Evolutionary conservation across 306 rosid species (phyloP).

Genomic region (Vigna hirtella): DNA sequence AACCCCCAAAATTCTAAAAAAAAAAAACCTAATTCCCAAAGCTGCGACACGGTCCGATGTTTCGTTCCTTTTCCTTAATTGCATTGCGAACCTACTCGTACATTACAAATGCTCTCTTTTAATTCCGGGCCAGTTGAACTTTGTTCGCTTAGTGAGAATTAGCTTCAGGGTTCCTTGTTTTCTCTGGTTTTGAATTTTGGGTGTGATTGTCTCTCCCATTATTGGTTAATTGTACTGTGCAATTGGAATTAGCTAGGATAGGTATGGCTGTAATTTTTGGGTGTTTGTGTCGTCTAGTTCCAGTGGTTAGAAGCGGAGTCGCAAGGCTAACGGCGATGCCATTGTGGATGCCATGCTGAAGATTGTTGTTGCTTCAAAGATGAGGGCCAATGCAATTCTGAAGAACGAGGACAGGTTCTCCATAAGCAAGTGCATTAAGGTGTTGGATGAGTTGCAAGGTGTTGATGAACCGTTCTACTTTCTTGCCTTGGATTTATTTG

Average conservation of each 20-base stretch:
- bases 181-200: not conserved
- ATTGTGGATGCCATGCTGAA: conserved; percentile 82
- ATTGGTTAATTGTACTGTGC: conserved; percentile 16
- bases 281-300: conserved; percentile 62
- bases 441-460: conserved; percentile 76
- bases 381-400: conserved; percentile 75
- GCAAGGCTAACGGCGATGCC: conserved; percentile 80
- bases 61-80: conserved; percentile 1
- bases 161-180: conserved; percentile 16
- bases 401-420: conserved; percentile 82
- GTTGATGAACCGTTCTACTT: conserved; percentile 71
- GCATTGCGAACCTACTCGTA: not conserved
- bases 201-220: not conserved
- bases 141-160: conserved; percentile 5
- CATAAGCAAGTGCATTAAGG: conserved; percentile 82
- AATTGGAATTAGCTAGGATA: not conserved
- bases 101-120: conserved; percentile 25
- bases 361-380: conserved; percentile 82
- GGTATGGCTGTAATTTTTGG: conserved; percentile 5
- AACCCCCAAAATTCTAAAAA: no score
- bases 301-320: conserved; percentile 70
- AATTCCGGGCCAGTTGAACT: conserved; percentile 5
- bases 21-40: no score
- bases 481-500: conserved; percentile 83
- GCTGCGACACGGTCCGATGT: conserved; percentile 34